These are phyloP conservation scores for Teratosphaeria pseudoeucalypti DNA, from an alignment of 2,329 filamentous ascomycete genomes.

Conservation along the genomic window DNA sequence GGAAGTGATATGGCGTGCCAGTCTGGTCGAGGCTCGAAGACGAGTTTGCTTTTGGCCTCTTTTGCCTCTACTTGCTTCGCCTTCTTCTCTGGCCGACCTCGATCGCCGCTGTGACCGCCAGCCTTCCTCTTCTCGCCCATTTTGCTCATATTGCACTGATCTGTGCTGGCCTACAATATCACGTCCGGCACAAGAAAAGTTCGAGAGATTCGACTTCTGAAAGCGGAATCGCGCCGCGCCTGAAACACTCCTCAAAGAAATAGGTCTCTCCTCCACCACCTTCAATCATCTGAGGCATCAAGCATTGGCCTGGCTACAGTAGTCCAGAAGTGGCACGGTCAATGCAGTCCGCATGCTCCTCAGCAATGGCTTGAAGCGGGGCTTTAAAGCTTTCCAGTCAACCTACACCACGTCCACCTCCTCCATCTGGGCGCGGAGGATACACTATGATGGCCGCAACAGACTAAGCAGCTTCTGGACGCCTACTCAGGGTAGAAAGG, in stretches of 20 bases:
- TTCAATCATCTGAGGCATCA: background rate
- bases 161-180: background rate
- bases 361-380: constrained; percentile 4
- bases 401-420: background rate
- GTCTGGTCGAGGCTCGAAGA: constrained; percentile 52
- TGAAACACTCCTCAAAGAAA: background rate
- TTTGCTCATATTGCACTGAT: background rate
- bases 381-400: constrained; percentile 1
- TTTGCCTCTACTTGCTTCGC: constrained; percentile 16
- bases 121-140: constrained; percentile 28
- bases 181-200: background rate
- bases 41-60: constrained; percentile 14
- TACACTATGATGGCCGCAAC: constrained; percentile 46
- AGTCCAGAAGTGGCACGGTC: background rate
- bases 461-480: constrained; percentile 69
- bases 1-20: constrained; percentile 55
- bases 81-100: constrained; percentile 19
- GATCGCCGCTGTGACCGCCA: constrained; percentile 11
- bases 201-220: background rate
- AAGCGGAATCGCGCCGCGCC: background rate
- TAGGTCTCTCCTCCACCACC: background rate
- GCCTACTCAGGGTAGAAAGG: constrained; percentile 42
- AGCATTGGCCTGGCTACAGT: background rate
- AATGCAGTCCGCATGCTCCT: constrained; percentile 6
- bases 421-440: background rate